phyloP scores from a whole-genome alignment of 2,329 filamentous ascomycete genomes.

The Neofusicoccum cordaticola region DNA sequence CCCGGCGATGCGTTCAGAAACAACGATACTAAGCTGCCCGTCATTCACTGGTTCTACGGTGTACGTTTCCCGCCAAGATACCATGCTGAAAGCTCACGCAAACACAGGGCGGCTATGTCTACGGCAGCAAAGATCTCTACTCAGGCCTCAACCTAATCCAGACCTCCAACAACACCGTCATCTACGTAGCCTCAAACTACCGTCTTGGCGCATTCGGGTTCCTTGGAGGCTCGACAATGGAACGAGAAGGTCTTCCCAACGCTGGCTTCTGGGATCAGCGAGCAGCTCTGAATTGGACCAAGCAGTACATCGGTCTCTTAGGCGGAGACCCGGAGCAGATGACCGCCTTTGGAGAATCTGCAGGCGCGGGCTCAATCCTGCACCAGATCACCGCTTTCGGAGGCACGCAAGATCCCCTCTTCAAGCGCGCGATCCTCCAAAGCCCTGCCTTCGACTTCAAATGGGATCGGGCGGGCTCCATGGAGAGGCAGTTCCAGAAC shows the following conservation, averaged over 20 bases:
- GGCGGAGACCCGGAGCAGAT: constrained; percentile 49
- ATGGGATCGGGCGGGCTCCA: constrained; percentile 24
- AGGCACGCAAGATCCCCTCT: constrained; percentile 45
- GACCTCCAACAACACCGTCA: constrained; percentile 42
- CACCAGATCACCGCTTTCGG: constrained; percentile 50
- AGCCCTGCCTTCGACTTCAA: constrained; percentile 29
- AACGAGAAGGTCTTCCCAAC: constrained; percentile 44
- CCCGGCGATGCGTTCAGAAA: constrained; percentile 42
- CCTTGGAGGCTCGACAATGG: constrained; percentile 46
- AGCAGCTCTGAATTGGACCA: constrained; percentile 49
- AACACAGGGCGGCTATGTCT: constrained; percentile 31
- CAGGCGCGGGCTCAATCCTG: constrained; percentile 51
- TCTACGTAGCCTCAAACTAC: constrained; percentile 51
- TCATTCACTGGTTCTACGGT: constrained; percentile 48
- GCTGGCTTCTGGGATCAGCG: constrained; percentile 40
- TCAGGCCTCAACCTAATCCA: constrained; percentile 38
- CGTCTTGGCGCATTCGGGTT: constrained; percentile 45
- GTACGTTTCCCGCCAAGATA: neutral
- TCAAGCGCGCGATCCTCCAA: constrained; percentile 36
- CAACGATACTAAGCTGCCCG: constrained; percentile 40
- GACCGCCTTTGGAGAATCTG: constrained; percentile 52
- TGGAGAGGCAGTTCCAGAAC: constrained; percentile 27
- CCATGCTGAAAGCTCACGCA: constrained; percentile 26
- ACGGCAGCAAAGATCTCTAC: constrained; percentile 45
- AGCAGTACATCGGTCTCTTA: constrained; percentile 45